Evolutionary conservation across 768 basidiomycete genomes (phyloP).

Genomic region (Podaxis mareebaensis): DNA sequence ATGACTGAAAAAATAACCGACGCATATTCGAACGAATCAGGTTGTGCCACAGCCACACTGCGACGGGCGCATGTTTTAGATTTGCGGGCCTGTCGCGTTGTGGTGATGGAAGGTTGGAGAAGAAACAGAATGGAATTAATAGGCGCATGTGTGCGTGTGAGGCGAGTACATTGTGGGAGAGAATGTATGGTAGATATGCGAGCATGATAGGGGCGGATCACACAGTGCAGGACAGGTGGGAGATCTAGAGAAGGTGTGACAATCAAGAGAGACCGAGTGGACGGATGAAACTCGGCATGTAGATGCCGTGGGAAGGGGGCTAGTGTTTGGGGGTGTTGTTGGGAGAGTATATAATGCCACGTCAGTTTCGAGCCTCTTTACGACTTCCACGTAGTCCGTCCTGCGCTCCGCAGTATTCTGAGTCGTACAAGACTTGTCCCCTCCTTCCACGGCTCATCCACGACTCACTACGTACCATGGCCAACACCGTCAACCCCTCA

Average conservation of each 20-base stretch:
- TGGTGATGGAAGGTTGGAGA: too few species aligned
- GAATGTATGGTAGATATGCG: too few species aligned
- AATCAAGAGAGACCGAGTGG: background rate
- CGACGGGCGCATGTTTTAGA: too few species aligned
- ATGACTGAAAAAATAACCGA: too few species aligned
- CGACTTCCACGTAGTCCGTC: constrained; percentile 38
- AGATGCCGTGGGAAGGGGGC: background rate
- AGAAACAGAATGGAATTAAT: too few species aligned
- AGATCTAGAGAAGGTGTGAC: background rate
- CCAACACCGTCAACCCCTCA: constrained; percentile 30
- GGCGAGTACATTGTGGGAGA: too few species aligned
- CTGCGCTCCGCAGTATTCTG: constrained; percentile 36
- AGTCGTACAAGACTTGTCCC: constrained; percentile 12
- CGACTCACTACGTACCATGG: constrained; percentile 14
- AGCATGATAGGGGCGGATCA: background rate
- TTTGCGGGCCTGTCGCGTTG: too few species aligned
- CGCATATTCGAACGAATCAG: background rate
- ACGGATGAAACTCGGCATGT: background rate
- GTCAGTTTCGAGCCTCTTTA: constrained; percentile 22
- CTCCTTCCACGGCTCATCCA: constrained; percentile 12
- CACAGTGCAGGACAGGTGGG: background rate
- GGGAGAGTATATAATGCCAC: constrained; percentile 23
- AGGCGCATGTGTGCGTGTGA: too few species aligned
- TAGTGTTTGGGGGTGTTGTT: background rate
- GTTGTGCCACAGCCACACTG: background rate